These are phyloP conservation scores for Cryptosporidium andersoni DNA, from an alignment of 169 alveolate species.

Conservation along the genomic window DNA sequence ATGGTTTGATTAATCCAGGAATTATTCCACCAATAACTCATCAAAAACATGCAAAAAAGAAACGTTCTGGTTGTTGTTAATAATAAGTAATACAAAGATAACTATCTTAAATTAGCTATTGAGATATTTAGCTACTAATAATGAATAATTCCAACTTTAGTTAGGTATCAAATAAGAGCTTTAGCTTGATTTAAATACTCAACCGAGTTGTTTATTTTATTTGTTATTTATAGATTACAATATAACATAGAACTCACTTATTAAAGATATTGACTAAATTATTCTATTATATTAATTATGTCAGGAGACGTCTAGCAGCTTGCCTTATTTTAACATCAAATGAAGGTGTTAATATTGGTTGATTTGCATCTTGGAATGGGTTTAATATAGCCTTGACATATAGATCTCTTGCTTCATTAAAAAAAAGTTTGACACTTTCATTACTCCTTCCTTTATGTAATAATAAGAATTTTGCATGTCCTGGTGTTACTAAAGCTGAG, in stretches of 20 bases:
- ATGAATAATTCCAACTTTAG: neutral
- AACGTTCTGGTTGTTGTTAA: conserved; percentile 65
- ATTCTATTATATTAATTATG: neutral
- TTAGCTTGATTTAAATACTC: too few relatives aligned
- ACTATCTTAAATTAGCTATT: neutral
- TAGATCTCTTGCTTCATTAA: conserved; percentile 60
- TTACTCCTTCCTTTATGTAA: conserved; percentile 57
- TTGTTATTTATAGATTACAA: too few relatives aligned
- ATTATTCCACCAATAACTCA: conserved; percentile 62
- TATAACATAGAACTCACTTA: too few relatives aligned
- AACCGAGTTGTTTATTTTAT: too few relatives aligned
- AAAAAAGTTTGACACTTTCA: conserved; percentile 53
- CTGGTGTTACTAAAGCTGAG: conserved; percentile 65
- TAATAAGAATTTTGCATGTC: conserved; percentile 54
- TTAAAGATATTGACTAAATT: neutral
- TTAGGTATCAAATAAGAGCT: too few relatives aligned
- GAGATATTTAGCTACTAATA: neutral
- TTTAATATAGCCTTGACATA: conserved; percentile 51
- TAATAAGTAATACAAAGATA: neutral
- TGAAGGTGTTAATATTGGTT: conserved; percentile 62
- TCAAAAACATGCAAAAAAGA: conserved; percentile 49
- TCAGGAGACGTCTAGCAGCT: conserved; percentile 56
- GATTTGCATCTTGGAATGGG: conserved; percentile 67
- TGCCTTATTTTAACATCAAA: conserved; percentile 68
- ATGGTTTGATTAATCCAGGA: conserved; percentile 71